phyloP scores from a whole-genome alignment of 768 basidiomycete species.

The Tylopilus vinaceipallidus region DNA sequence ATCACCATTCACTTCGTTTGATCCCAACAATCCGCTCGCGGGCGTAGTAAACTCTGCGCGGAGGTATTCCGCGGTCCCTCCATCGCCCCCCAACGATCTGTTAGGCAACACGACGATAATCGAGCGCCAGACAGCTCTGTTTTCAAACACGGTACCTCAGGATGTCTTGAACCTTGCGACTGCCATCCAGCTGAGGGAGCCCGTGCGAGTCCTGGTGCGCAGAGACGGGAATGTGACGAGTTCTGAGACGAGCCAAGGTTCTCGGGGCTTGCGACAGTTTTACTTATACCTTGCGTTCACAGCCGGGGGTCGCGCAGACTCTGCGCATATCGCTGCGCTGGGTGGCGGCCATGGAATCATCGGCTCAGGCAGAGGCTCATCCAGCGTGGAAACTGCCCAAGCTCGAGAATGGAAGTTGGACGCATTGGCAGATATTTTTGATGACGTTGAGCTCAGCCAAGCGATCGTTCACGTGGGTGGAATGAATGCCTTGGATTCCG shows the following conservation, averaged over 20 bases:
- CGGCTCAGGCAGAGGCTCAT: conserved; percentile 83
- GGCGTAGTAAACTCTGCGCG: conserved; percentile 43
- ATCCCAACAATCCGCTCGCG: conserved; percentile 36
- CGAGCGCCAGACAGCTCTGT: conserved; percentile 90
- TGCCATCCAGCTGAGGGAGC: conserved; percentile 90
- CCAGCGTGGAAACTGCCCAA: conserved; percentile 79
- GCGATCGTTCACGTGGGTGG: conserved; percentile 89
- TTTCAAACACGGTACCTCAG: conserved; percentile 97
- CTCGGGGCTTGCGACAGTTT: conserved; percentile 88
- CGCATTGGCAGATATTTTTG: conserved; percentile 85
- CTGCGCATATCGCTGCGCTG: conserved; percentile 37
- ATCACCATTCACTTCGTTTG: conserved; percentile 47
- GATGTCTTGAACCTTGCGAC: conserved; percentile 96
- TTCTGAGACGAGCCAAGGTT: conserved; percentile 65
- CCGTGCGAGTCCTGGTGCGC: conserved; percentile 95
- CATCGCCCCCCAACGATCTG: conserved; percentile 44
- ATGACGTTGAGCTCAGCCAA: conserved; percentile 78
- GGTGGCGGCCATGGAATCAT: conserved; percentile 82
- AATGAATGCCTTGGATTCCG: conserved; percentile 81
- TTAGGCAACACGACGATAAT: conserved; percentile 38
- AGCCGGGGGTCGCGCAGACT: conserved; percentile 71
- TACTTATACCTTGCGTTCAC: conserved; percentile 97
- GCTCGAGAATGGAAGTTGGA: conserved; percentile 95
- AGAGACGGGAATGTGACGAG: conserved; percentile 81
- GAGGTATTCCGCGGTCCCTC: conserved; percentile 56